Conservation (phyloP, 2,329 filamentous ascomycete species). For the Parastagonospora avenae region DNA sequence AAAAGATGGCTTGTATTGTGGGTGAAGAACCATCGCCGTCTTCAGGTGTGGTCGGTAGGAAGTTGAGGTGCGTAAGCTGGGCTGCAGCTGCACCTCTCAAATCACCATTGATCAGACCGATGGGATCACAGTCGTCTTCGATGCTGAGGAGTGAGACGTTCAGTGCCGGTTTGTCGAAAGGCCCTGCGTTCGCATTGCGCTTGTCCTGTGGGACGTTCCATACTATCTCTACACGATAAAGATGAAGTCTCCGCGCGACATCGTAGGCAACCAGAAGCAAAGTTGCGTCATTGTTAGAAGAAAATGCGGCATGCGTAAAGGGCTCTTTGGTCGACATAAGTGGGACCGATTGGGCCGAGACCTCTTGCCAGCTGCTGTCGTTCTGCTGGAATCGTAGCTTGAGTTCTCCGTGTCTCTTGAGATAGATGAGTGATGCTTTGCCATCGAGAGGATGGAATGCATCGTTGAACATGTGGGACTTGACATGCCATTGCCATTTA, state of each 20-base stretch:
- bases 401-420: constrained; percentile 75
- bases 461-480: constrained; percentile 68
- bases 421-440: constrained; percentile 75
- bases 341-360: constrained; percentile 74
- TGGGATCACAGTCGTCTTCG: constrained; percentile 41
- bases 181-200: constrained; percentile 54
- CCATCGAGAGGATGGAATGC: constrained; percentile 73
- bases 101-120: constrained; percentile 27
- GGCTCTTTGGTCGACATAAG: constrained; percentile 64
- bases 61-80: constrained; percentile 72
- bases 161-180: constrained; percentile 45
- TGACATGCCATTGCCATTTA: constrained; percentile 72
- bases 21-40: constrained; percentile 63
- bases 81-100: constrained; percentile 35
- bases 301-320: constrained; percentile 49
- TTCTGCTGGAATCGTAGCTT: constrained; percentile 79
- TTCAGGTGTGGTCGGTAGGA: constrained; percentile 71
- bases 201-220: constrained; percentile 70
- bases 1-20: constrained; percentile 75
- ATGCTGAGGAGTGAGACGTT: constrained; percentile 35
- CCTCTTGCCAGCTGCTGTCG: constrained; percentile 73
- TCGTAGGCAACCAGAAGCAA: constrained; percentile 72
- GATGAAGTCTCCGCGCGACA: constrained; percentile 71
- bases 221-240: constrained; percentile 74
- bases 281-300: constrained; percentile 67